These are phyloP conservation scores for Elaphomyces granulatus DNA, from an alignment of 495 filamentous ascomycete genomes.

Conservation along the genomic window DNA sequence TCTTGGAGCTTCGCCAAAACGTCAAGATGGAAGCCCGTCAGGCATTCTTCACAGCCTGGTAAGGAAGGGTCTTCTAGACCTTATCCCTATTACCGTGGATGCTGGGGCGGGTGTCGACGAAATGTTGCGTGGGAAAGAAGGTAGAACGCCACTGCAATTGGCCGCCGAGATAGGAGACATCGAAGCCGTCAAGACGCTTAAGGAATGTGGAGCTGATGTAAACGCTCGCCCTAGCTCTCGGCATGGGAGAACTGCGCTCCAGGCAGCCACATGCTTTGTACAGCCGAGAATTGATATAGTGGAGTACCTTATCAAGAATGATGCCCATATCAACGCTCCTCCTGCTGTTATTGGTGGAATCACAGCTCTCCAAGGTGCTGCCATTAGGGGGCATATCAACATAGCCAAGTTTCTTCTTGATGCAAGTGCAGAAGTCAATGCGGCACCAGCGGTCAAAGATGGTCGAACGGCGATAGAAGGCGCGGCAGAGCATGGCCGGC, in stretches of 20 bases:
- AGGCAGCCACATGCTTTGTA: conserved; percentile 1
- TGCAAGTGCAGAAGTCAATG: conserved; percentile 45
- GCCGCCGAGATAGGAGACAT: conserved; percentile 2
- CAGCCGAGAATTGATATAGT: background rate
- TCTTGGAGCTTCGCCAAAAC: background rate
- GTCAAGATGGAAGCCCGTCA: background rate
- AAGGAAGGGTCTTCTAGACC: background rate
- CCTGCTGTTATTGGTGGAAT: conserved; percentile 9
- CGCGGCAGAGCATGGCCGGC: conserved; percentile 10
- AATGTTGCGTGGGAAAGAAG: background rate
- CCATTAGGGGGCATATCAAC: conserved; percentile 30
- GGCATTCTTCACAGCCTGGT: background rate
- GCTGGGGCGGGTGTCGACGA: background rate
- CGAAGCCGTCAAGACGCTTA: conserved; percentile 2
- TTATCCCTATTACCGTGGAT: background rate
- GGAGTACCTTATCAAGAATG: background rate
- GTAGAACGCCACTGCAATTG: conserved; percentile 2
- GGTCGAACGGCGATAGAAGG: conserved; percentile 18
- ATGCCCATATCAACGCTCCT: conserved; percentile 10
- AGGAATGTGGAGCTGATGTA: conserved; percentile 3
- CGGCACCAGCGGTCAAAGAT: conserved; percentile 14
- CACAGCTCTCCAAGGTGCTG: conserved; percentile 15
- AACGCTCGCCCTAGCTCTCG: conserved; percentile 1
- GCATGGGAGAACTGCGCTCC: conserved; percentile 11
- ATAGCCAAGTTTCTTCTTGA: conserved; percentile 39